A percentile compares a stretch with the other conserved stretches of the same genome.
These are phyloP conservation scores for Chloris gayana DNA, from an alignment of 176 grass and related monocot species.

Conservation along the genomic window DNA sequence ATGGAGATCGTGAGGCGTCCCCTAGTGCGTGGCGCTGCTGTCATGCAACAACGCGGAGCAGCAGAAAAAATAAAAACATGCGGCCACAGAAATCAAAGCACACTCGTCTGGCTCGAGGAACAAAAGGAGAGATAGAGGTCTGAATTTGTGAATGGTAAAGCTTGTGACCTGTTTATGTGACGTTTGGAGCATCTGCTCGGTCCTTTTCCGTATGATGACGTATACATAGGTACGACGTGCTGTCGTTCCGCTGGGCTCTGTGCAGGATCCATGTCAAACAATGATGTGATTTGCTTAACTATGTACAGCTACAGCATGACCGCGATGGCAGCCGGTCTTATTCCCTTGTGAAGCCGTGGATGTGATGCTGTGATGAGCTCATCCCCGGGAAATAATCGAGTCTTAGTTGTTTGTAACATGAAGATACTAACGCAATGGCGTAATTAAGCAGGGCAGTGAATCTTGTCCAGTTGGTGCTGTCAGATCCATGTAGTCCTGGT, in stretches of 20 bases:
- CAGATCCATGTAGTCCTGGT: slow-evolving; percentile 8
- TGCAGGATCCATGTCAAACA: not conserved
- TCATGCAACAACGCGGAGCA: slow-evolving; percentile 37
- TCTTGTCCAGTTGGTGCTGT: not conserved
- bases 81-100: not conserved
- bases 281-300: slow-evolving; percentile 3
- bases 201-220: not conserved
- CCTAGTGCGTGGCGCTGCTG: slow-evolving; percentile 50
- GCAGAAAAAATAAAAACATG: not conserved
- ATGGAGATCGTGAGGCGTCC: slow-evolving; percentile 4
- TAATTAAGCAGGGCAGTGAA: slow-evolving; percentile 8
- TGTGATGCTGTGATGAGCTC: slow-evolving; percentile 12
- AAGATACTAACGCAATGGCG: not conserved
- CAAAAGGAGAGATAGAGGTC: not conserved
- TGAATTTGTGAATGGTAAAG: not conserved
- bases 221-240: not conserved
- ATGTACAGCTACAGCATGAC: slow-evolving; percentile 10
- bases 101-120: no score
- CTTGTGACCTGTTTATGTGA: not conserved
- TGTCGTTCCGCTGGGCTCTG: not conserved
- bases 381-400: slow-evolving; percentile 44
- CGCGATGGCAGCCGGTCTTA: slow-evolving; percentile 33
- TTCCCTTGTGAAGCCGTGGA: slow-evolving; percentile 34
- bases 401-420: not conserved
- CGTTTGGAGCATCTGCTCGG: not conserved